Evolutionary conservation across 345 rosid species (phyloP), one percentile per base, ranked within the genome.

Genomic region (Hevea brasiliensis): DNA sequence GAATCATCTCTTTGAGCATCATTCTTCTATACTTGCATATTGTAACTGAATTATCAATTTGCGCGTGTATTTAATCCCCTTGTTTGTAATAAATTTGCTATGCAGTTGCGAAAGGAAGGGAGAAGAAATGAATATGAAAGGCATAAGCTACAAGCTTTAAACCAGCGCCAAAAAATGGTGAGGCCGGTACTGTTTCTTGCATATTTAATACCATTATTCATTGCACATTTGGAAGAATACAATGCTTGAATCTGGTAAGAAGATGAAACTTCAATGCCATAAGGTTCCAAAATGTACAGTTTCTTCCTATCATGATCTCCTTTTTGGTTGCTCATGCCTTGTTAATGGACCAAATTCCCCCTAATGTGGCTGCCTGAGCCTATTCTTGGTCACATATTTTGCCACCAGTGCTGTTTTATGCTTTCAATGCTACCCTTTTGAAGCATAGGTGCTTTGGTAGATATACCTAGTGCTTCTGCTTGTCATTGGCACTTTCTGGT

Each of bases 81-180:
- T 76, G 69, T n/a, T 67, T 53, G 65, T 76, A 48, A 45, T 71
- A 26, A 54, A 23, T 64, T 40, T 82, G 80, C 77, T 27, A 66
- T 53, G 73, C 90, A 95, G 99, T 82, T 95, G 72, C 86, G 90
- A 69, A 95, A 95, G 84, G 98, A 95, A 77, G 99, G 98, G 72
- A 84, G 99, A 72, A 91, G 92, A 86, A 95, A 92, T 68, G 99
- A 95, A 81, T 92, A 91, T 77, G 99, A 95, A 87, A 90, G 98
- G 85, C 99, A 95, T 79, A 95, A 92, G 78, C 83, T 95, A 79
- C 99, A 92, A 85, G 87, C 98, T 79, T 73, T 95, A 72, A 92
- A 95, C 81, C 98, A 95, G 83, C 96, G 99, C 60, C 98, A 95
- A 86, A 95, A 91, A 86, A 73, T 91, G 99, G 97, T 92, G 75